Base-by-base conservation (phyloP, 768 basidiomycete genomes). In the Candolleomyces efflorescens region DNA sequence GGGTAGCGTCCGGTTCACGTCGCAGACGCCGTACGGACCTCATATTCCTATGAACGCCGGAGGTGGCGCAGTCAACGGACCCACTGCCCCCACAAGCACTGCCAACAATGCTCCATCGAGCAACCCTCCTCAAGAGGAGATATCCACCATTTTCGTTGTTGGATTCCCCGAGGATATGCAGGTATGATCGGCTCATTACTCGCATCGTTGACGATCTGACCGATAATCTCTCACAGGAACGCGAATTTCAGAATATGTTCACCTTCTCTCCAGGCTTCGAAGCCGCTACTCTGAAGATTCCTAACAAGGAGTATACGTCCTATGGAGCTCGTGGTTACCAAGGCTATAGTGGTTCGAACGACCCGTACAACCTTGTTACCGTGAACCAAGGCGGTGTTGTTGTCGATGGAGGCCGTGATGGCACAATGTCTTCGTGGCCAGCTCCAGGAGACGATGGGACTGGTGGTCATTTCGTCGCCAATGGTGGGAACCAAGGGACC, bases 181-280 rank as follows among this genome's bases (percentile, higher is more conserved):
- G 83, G 94, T 92, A 65, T 62, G 88, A 81, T 54, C 32, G 20
- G 54, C 62, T 45, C 22, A 54, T 36, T 22, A 26, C 55, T 27
- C 46, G 27, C 61, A 53, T 32, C 15, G 20, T 36, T 53, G 41
- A 38, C 55, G 43, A 61, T 59, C 63, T 62, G 53, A 60, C 66
- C 65, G 56, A 62, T 60, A 48, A 23, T 49, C 44, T 38, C 15
- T 53, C 53, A 3, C 64, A 98, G 94, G 97, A 98, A 77, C 93
- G 97, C 27, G 97, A 99, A 74, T 99, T 98, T 72, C 93, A 96
- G 71, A 98, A 98, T 69, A 96, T 99, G 90, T 99, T 99, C 70
- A 93, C 94, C 7, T 99, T 99, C 67, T 93, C 92, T 3, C 75
- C 82, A 0, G 97, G 94, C 11, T 99, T 98, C 66, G 97, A 98